A percentile compares a stretch with the other conserved stretches of the same genome.
Conservation (phyloP, 352 stramenopile species). For the Globisporangium paddicum region DNA sequence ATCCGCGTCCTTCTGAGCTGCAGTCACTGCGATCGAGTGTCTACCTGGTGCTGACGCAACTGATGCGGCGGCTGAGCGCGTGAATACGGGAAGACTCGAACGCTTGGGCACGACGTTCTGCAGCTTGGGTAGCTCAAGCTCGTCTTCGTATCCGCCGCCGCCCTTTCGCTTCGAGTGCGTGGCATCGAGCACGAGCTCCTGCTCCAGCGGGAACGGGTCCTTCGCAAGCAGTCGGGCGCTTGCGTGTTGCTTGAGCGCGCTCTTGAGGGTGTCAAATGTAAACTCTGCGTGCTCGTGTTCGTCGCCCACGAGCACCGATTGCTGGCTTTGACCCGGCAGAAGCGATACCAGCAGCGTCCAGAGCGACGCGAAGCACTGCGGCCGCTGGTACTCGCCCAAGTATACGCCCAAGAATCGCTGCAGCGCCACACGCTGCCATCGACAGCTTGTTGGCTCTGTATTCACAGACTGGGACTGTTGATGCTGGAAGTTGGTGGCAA, state of each 20-base stretch:
- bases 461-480: background rate
- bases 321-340: background rate
- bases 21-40: background rate
- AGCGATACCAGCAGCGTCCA: conserved; percentile 10
- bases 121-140: conserved; percentile 16
- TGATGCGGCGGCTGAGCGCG: conserved; percentile 3
- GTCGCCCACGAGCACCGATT: background rate
- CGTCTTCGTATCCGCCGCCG: conserved; percentile 4
- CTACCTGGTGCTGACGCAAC: background rate
- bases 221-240: conserved; percentile 30
- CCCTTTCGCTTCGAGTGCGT: conserved; percentile 5
- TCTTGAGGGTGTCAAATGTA: conserved; percentile 6
- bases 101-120: conserved; percentile 8
- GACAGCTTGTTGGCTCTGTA: background rate
- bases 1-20: background rate
- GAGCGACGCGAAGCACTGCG: conserved; percentile 23
- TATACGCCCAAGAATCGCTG: conserved; percentile 25
- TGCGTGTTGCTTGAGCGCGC: conserved; percentile 30
- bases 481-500: background rate
- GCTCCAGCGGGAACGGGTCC: conserved; percentile 31
- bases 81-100: conserved; percentile 4
- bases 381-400: conserved; percentile 35
- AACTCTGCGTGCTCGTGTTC: background rate
- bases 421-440: conserved; percentile 24
- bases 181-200: conserved; percentile 9